Conservation (phyloP, 2,329 filamentous ascomycete species). For the Dactylella cylindrospora region DNA sequence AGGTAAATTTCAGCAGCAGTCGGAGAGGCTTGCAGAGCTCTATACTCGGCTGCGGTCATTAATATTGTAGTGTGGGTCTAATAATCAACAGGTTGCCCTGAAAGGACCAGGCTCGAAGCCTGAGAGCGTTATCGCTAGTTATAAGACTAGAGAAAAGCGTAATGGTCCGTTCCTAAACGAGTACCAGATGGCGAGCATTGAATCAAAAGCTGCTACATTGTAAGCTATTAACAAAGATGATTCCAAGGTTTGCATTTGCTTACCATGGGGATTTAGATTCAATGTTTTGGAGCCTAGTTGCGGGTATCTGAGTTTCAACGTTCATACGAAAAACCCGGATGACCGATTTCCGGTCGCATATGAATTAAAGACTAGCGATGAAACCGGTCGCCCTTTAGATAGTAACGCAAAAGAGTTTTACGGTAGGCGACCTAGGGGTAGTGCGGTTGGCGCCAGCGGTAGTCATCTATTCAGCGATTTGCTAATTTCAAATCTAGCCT, state of each 20-base stretch:
- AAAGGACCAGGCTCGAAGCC: not conserved
- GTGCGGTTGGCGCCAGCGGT: too few relatives aligned
- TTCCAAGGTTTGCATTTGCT: too few relatives aligned
- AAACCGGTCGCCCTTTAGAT: not conserved
- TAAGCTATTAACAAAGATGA: too few relatives aligned
- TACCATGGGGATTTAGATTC: slow-evolving; percentile 7
- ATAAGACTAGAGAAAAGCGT: not conserved
- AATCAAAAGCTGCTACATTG: not conserved
- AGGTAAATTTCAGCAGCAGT: too few relatives aligned
- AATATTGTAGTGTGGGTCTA: not conserved
- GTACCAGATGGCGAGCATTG: slow-evolving; percentile 9
- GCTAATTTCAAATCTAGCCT: too few relatives aligned
- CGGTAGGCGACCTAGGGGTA: slow-evolving; percentile 6
- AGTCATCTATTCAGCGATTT: too few relatives aligned
- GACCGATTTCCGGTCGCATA: slow-evolving; percentile 13
- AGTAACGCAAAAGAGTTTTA: slow-evolving; percentile 11
- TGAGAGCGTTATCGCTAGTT: not conserved
- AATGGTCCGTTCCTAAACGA: not conserved
- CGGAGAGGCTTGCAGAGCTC: too few relatives aligned
- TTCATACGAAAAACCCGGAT: slow-evolving; percentile 1
- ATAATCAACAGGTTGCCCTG: slow-evolving; percentile 9
- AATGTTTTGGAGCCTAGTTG: slow-evolving; percentile 8
- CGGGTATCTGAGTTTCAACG: slow-evolving; percentile 16
- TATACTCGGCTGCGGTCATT: too few relatives aligned
- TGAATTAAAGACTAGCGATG: slow-evolving; percentile 5